A percentile compares a stretch with the other conserved stretches of the same genome.
Evolutionary conservation across 768 basidiomycete species (phyloP).

Genomic region (Hygrocybe coccinea): DNA sequence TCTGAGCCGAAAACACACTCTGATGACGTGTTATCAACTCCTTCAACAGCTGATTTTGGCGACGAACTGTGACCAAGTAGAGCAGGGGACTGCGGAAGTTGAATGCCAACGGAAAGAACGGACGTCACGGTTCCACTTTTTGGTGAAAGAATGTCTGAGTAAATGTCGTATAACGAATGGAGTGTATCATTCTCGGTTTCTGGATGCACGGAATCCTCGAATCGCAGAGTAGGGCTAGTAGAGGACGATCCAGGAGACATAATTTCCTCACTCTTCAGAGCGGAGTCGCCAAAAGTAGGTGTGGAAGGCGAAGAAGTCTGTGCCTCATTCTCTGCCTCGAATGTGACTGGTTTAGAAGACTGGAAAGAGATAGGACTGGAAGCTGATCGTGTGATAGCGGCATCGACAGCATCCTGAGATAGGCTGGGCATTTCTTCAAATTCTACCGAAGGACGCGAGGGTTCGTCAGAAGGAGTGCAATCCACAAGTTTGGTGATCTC

Average conservation of each 20-base stretch:
- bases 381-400: too few relatives aligned
- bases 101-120: neutral
- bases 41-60: too few relatives aligned
- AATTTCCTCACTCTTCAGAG: neutral
- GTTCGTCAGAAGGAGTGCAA: too few relatives aligned
- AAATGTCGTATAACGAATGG: slow-evolving; percentile 18
- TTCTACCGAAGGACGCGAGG: too few relatives aligned
- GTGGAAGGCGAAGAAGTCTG: neutral
- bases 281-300: neutral
- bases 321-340: too few relatives aligned
- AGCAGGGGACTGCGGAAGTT: neutral
- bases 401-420: too few relatives aligned
- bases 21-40: neutral
- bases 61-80: neutral
- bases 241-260: neutral
- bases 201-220: slow-evolving; percentile 13
- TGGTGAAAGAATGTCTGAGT: slow-evolving; percentile 12
- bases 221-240: neutral
- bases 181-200: slow-evolving; percentile 16
- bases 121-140: neutral
- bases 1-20: neutral
- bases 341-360: too few relatives aligned
- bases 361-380: too few relatives aligned
- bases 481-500: too few relatives aligned
- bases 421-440: too few relatives aligned